Evolutionary conservation across 352 stramenopile genomes (phyloP).

Genomic region (Phytophthora pseudosyringae): DNA sequence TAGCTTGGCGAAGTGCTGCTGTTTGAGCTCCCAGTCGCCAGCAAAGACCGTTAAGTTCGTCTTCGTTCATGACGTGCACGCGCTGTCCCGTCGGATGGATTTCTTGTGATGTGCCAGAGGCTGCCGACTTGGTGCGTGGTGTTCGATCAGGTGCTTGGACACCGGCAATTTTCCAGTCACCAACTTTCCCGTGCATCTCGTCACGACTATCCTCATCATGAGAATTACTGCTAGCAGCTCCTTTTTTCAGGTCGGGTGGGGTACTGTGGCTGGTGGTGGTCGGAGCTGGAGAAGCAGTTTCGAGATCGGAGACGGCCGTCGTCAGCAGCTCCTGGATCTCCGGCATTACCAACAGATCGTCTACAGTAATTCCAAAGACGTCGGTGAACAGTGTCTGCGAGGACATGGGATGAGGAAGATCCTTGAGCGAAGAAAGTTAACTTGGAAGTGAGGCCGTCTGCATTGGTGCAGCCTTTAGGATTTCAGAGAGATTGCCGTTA

Average conservation of each 20-base stretch:
- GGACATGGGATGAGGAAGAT: constrained; percentile 1
- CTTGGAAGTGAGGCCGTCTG: background rate
- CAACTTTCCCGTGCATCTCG: background rate
- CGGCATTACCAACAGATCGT: constrained; percentile 22
- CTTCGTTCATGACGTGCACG: constrained; percentile 12
- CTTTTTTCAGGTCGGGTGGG: background rate
- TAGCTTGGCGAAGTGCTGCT: constrained; percentile 13
- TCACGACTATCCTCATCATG: background rate
- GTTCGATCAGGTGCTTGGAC: background rate
- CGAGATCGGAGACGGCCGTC: background rate
- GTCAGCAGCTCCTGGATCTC: constrained; percentile 22
- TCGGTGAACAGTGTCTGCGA: background rate
- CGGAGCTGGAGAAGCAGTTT: background rate
- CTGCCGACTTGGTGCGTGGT: background rate
- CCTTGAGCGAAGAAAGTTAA: background rate
- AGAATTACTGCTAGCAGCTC: background rate
- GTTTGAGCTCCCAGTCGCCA: constrained; percentile 12
- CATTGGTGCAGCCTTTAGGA: no score
- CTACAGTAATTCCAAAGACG: background rate
- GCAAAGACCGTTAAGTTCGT: constrained; percentile 13
- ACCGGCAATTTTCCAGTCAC: background rate
- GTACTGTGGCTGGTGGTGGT: background rate
- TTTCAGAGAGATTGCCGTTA: background rate
- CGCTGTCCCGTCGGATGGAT: background rate
- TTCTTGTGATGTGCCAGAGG: background rate